phyloP scores from a whole-genome alignment of 305 asterid genomes.

The Fraxinus sp. region DNA sequence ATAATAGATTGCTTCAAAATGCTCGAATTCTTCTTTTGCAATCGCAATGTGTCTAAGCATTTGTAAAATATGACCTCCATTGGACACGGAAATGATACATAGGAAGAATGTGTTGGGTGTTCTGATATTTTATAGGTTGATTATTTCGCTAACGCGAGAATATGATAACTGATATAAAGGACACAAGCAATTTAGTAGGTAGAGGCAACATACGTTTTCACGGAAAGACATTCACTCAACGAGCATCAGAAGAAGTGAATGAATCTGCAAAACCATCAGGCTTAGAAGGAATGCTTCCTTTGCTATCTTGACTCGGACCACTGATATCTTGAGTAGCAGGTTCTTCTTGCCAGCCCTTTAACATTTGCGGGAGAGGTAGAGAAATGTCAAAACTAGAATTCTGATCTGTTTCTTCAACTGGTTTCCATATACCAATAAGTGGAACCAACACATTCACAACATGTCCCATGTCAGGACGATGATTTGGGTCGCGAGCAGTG shows the following conservation, averaged over 20 bases:
- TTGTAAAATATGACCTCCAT: not conserved
- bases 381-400: slow-evolving; percentile 35
- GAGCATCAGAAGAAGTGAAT: slow-evolving; percentile 66
- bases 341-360: slow-evolving; percentile 72
- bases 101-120: not conserved
- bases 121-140: not conserved
- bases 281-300: slow-evolving; percentile 66
- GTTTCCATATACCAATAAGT: slow-evolving; percentile 66
- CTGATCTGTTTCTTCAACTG: slow-evolving; percentile 44
- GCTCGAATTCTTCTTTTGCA: not conserved
- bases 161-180: not conserved
- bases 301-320: slow-evolving; percentile 53
- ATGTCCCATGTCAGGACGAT: slow-evolving; percentile 83
- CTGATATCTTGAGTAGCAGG: slow-evolving; percentile 36
- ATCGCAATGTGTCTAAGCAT: not conserved
- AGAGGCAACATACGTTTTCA: not conserved
- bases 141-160: not conserved
- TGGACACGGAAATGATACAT: not conserved
- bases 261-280: slow-evolving; percentile 71
- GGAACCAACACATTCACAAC: slow-evolving; percentile 61
- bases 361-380: slow-evolving; percentile 64
- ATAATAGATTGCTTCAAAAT: not conserved
- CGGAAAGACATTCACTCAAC: slow-evolving; percentile 33
- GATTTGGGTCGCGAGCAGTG: slow-evolving; percentile 75
- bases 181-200: slow-evolving; percentile 2